phyloP scores from a whole-genome alignment of 1,284 basidiomycete species.

The Austroboletus niveus region DNA sequence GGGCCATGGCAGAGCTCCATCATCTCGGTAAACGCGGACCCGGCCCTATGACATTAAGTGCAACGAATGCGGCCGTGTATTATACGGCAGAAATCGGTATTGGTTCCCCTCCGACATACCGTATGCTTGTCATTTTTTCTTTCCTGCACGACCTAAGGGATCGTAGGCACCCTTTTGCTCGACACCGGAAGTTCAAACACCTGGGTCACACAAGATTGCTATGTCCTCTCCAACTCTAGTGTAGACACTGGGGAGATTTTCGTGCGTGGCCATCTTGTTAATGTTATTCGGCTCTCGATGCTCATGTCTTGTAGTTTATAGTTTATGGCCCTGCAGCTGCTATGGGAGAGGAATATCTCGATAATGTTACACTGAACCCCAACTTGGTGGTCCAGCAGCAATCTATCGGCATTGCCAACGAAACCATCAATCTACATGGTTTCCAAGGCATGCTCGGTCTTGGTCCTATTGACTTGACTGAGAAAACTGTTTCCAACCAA shows the following conservation, averaged over 20 bases:
- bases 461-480: slow-evolving; percentile 53
- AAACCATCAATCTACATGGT: slow-evolving; percentile 39
- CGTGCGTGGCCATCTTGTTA: slow-evolving; percentile 14
- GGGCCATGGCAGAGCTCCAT: slow-evolving; percentile 3
- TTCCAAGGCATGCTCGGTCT: slow-evolving; percentile 59
- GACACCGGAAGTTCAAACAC: slow-evolving; percentile 39
- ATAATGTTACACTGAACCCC: slow-evolving; percentile 44
- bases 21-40: background rate
- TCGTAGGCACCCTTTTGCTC: slow-evolving; percentile 23
- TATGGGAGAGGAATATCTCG: slow-evolving; percentile 50
- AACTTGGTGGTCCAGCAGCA: slow-evolving; percentile 48
- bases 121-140: slow-evolving; percentile 27
- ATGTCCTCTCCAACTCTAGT: slow-evolving; percentile 41
- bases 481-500: slow-evolving; percentile 29
- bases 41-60: background rate
- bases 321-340: slow-evolving; percentile 54
- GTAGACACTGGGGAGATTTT: slow-evolving; percentile 43
- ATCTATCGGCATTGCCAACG: slow-evolving; percentile 52
- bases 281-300: background rate
- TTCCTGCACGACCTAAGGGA: background rate
- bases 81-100: slow-evolving; percentile 35
- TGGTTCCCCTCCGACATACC: slow-evolving; percentile 44
- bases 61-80: slow-evolving; percentile 9
- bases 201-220: slow-evolving; percentile 40
- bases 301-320: slow-evolving; percentile 29